Evolutionary conservation across 345 rosid species (phyloP), one percentile per base, ranked within the genome.

Genomic region (Erodium maritimum): DNA sequence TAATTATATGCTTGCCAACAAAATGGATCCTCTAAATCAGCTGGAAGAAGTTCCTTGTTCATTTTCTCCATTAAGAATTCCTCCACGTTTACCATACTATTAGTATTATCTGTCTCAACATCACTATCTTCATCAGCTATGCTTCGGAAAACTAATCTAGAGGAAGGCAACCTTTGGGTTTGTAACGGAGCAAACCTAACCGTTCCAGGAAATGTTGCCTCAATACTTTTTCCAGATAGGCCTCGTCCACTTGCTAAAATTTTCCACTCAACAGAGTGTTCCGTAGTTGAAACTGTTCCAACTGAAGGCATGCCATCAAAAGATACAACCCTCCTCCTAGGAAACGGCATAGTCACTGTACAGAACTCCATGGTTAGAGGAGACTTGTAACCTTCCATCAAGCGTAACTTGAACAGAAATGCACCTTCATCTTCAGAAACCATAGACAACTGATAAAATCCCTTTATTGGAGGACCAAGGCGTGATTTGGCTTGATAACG

Each of bases 391-490:
- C 96, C 95, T 74, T 88, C 95, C 95, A 89, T 86, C 52, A 93
- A 80, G 37, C 59, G 67, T 74, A 93, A 70, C 77, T 83, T 89
- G 72, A 86, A 89, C 59, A 93, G 79, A 68, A 93, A 89, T 34
- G 99, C 99, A 60, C 96, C 96, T 75, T 93, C 91, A 61, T 89
- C 91, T 71, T 93, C 99, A 51, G 88, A 89, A 53, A 93, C 91
- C 99, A 93, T 88, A 19, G 99, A 93, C 59, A 93, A 74, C 67
- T 93, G 99, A 73, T 93, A 93, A 62, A 93, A 93, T 51, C 87
- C 96, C 68, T 83, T 83, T 60, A 93, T 63, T n/a, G 94, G 96
- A 61, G 96, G 94, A 69, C 93, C 82, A 62, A 85, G 74, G 37
- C 77, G 63, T 64, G 91, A 89, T 56, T 61, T 64, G 46, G 94